Conservation (phyloP, 768 basidiomycete genomes). For the Mycena galopus region DNA sequence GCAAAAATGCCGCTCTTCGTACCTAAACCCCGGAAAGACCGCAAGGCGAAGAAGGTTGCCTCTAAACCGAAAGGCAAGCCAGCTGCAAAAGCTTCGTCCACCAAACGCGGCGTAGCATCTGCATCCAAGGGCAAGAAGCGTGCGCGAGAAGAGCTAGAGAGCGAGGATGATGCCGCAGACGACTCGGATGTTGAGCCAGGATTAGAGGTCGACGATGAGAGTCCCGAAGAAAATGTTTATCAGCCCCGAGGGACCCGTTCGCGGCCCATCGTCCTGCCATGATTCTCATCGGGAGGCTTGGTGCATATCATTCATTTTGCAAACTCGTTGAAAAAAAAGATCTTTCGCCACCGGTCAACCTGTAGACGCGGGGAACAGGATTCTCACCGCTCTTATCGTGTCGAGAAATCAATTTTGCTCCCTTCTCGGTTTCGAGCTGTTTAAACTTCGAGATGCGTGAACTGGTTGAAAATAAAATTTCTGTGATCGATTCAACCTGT, state of each 20-base stretch:
- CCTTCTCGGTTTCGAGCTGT: too few species aligned
- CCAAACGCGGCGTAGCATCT: neutral
- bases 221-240: neutral
- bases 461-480: too few species aligned
- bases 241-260: conserved; percentile 15
- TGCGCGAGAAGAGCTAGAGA: conserved; percentile 14
- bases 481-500: too few species aligned
- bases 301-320: too few species aligned
- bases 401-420: too few species aligned
- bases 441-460: too few species aligned
- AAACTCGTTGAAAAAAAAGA: too few species aligned
- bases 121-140: conserved; percentile 6
- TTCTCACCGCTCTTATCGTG: too few species aligned
- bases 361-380: too few species aligned
- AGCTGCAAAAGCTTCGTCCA: neutral
- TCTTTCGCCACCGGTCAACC: too few species aligned
- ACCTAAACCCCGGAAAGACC: neutral
- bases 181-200: neutral
- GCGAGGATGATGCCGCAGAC: neutral
- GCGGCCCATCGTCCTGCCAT: neutral
- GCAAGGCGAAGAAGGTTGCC: neutral
- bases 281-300: too few species aligned
- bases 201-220: conserved; percentile 4
- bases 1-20: conserved; percentile 22
- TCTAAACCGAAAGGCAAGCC: neutral